A percentile compares a stretch with the other conserved stretches of the same genome.
Conservation (phyloP, 148 eudicot species). For the Chenopodium formosanum region DNA sequence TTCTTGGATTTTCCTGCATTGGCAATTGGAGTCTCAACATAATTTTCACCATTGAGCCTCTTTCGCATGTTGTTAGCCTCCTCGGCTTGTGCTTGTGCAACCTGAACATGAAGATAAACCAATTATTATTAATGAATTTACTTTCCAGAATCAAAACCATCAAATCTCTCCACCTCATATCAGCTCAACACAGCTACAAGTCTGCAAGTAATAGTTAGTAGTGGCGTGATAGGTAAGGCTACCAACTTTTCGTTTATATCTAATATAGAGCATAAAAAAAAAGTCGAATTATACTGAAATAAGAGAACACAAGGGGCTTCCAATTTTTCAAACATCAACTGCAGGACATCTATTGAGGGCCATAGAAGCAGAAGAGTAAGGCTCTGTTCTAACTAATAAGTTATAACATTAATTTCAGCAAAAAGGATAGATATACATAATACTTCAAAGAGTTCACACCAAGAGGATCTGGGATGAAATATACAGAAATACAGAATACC, state of each 20-base stretch:
- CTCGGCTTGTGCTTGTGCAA: conserved; percentile 75
- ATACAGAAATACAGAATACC: too few species aligned
- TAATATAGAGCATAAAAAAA: too few species aligned
- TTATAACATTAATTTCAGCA: too few species aligned
- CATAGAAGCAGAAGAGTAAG: not conserved
- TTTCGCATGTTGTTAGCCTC: conserved; percentile 66
- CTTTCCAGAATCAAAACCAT: not conserved
- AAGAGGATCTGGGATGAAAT: not conserved
- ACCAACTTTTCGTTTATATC: too few species aligned
- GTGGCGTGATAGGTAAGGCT: too few species aligned
- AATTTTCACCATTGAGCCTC: conserved; percentile 62
- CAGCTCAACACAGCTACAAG: not conserved
- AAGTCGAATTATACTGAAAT: not conserved
- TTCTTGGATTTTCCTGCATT: conserved; percentile 49
- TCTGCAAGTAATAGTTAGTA: too few species aligned
- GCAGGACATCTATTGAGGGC: not conserved
- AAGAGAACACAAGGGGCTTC: not conserved
- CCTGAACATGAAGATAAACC: conserved; percentile 39
- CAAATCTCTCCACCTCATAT: not conserved
- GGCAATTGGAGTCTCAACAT: conserved; percentile 37
- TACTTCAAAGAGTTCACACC: not conserved
- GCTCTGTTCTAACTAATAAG: too few species aligned
- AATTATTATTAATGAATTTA: not conserved
- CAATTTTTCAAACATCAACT: not conserved
- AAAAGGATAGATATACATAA: not conserved